Base-by-base conservation (phyloP, 2,329 filamentous ascomycete species). In the Raffaelea albimanens region DNA sequence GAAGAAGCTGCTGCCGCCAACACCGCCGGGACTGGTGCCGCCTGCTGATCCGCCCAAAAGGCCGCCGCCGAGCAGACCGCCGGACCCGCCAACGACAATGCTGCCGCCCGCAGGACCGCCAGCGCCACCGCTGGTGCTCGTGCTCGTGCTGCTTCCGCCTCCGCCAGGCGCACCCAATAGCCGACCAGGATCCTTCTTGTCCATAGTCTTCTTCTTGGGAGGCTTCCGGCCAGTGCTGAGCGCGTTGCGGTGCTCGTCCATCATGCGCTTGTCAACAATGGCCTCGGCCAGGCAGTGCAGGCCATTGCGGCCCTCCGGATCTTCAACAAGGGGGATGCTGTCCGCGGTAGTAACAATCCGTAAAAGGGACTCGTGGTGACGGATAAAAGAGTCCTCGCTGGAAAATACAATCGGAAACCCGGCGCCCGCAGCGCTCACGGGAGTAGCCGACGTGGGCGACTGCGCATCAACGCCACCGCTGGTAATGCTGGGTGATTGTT, bases 211-310 rank as follows among this genome's bases (percentile, higher is more conserved):
- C 53, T 69, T 72, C 36, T 60, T 57, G 8, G 58, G 55, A 16
- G 46, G 48, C 45, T 49, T 50, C 16, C 59, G 58, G 13, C 55
- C 50, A 22, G 54, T 53, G 10, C 58, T 52, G 2, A 61, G 54
- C 13, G 53, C 54, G 8, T 59, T 59, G 46, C 62, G 59, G 19
- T 59, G 59, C 43, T 66, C 67, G 45, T 64, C 61, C 14, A 63
- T 57, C 10, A 63, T 66, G 4, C 61, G 58, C 29, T 60, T 47
- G 52, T 68, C 67, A 1, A 78, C 59, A n/a, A 69, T 68, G 7
- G 71, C 73, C 50, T 72, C 69, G 2, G 76, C 76, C n/a, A 80
- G 68, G 51, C 74, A 78, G 53, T 80, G 76, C 16, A 80, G 63
- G 9, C 70, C 75, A 50, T 80, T 80, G 20, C 74, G 70, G 5